These are phyloP conservation scores for Thelephora terrestris DNA, from an alignment of 1,284 basidiomycete genomes.

Conservation along the genomic window DNA sequence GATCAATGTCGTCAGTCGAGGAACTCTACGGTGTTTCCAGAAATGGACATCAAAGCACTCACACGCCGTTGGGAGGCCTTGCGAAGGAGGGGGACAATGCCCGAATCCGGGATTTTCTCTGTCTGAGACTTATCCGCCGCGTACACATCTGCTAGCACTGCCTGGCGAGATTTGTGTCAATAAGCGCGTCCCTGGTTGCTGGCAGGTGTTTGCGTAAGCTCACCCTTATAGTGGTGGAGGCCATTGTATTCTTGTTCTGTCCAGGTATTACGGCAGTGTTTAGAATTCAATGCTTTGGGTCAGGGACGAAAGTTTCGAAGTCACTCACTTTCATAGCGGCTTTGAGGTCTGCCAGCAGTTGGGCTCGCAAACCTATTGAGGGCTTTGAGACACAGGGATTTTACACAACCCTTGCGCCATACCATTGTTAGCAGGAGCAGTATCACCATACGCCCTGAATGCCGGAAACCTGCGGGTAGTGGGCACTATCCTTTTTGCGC, in stretches of 20 bases:
- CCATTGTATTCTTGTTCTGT: conserved; percentile 42
- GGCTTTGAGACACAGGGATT: too few relatives aligned
- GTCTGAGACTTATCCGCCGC: conserved; percentile 48
- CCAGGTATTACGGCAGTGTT: not conserved
- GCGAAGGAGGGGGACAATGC: conserved; percentile 40
- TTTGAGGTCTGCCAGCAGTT: conserved; percentile 23
- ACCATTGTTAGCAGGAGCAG: not conserved
- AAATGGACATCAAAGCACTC: conserved; percentile 18
- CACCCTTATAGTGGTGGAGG: conserved; percentile 54
- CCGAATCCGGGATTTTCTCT: conserved; percentile 30
- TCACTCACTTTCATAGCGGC: conserved; percentile 50
- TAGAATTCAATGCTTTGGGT: too few relatives aligned
- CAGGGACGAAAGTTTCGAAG: not conserved
- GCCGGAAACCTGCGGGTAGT: too few relatives aligned
- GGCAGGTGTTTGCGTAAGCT: conserved; percentile 12
- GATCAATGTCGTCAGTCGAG: not conserved
- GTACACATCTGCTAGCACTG: conserved; percentile 59
- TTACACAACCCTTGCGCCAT: too few relatives aligned
- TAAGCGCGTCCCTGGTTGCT: not conserved
- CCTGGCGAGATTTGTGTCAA: conserved; percentile 26
- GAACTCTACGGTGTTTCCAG: not conserved
- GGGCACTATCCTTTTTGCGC: too few relatives aligned
- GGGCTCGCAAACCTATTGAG: conserved; percentile 15
- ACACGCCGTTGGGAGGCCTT: conserved; percentile 53
- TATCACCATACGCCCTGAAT: too few relatives aligned